Base-by-base conservation (phyloP, 495 filamentous ascomycete genomes). In the Evernia prunastri region DNA sequence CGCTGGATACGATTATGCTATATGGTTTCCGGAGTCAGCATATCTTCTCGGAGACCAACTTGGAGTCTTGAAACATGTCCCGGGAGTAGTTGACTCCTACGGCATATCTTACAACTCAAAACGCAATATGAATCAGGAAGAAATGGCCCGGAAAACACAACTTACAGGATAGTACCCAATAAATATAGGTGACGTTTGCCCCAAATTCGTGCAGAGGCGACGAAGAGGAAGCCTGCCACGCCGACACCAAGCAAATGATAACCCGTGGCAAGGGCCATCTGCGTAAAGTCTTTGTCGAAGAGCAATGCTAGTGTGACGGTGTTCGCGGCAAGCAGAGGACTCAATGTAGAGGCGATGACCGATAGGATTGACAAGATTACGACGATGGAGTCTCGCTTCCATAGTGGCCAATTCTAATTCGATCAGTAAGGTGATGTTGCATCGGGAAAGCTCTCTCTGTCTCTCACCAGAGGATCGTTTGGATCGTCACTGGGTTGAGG, bases 111-210 rank as follows among this genome's bases (percentile, higher is more conserved):
- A n/a, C n/a, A n/a, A n/a, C n/a, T n/a, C n/a, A n/a, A n/a, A n/a
- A n/a, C n/a, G n/a, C n/a, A n/a, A n/a, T n/a, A n/a, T n/a, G n/a
- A n/a, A n/a, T n/a, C n/a, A n/a, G n/a, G n/a, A n/a, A n/a, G n/a
- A n/a, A n/a, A n/a, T n/a, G n/a, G n/a, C n/a, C n/a, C n/a, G n/a
- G n/a, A n/a, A n/a, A n/a, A n/a, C n/a, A n/a, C n/a, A n/a, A n/a
- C n/a, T n/a, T n/a, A n/a, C n/a, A 96, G 78, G 23, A 91, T 49
- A 27, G 87, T 87, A 1, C 89, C 92, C n/a, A 91, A 69, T 29
- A 97, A 68, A 73, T 93, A 97, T 8, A 89, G 73, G 78, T 97
- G 92, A 23, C 92, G 81, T 73, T 96, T 96, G 35, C 92, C 92
- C 89, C 89, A 96, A 67, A 96, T 84, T 59, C 91, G 82, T n/a